Percentiles rank a stretch among this genome's conserved stretches.
Evolutionary conservation across 495 filamentous ascomycete genomes (phyloP).

Genomic region (Penicillium longicatenatum): DNA sequence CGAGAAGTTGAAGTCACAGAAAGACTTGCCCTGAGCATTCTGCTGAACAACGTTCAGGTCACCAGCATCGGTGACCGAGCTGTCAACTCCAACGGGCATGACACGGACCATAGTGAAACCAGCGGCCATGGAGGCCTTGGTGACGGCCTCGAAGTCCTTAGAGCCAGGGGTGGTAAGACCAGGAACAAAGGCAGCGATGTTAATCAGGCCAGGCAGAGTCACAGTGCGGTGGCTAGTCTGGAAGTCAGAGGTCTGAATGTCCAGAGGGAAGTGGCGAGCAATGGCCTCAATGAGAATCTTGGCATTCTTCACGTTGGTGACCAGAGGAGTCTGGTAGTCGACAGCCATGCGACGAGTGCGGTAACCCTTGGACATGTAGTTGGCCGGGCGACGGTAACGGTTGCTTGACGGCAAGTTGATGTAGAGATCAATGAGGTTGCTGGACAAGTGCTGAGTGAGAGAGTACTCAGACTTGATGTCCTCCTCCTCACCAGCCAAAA

Average conservation of each 20-base stretch:
- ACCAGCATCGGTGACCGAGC: conserved; percentile 70
- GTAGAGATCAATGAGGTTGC: conserved; percentile 96
- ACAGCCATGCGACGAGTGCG: conserved; percentile 95
- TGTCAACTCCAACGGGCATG: conserved; percentile 74
- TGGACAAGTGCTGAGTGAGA: conserved; percentile 89
- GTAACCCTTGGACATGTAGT: conserved; percentile 98
- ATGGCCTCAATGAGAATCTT: conserved; percentile 96
- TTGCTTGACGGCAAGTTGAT: conserved; percentile 99
- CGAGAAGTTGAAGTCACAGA: conserved; percentile 86
- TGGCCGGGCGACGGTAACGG: conserved; percentile 90
- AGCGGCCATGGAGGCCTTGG: conserved; percentile 71
- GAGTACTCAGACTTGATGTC: conserved; percentile 96
- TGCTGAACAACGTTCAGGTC: conserved; percentile 75
- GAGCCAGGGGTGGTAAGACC: conserved; percentile 65
- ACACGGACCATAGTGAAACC: conserved; percentile 86
- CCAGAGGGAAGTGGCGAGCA: conserved; percentile 79
- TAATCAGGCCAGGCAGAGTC: conserved; percentile 75
- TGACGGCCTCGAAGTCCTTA: conserved; percentile 69
- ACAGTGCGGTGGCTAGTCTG: conserved; percentile 84
- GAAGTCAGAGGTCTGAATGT: conserved; percentile 80
- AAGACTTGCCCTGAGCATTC: conserved; percentile 66
- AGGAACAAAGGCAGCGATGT: conserved; percentile 79
- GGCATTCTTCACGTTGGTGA: conserved; percentile 99
- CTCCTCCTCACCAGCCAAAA: conserved; percentile 67
- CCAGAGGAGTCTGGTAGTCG: conserved; percentile 94